Conservation (phyloP, 1,284 basidiomycete genomes). For the Phylloporus sp. region DNA sequence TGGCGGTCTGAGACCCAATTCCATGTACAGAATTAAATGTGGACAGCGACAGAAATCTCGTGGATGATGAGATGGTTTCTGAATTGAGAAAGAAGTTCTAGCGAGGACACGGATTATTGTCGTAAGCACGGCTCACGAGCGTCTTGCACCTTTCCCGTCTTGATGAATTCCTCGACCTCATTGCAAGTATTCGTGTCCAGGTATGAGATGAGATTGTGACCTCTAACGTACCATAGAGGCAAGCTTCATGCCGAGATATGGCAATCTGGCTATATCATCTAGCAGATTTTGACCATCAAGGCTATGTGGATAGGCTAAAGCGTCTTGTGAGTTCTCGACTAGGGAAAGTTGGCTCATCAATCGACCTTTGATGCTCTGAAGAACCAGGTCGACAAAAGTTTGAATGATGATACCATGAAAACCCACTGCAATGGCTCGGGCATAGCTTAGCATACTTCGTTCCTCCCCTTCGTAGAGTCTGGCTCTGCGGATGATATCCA, state of each 20-base stretch:
- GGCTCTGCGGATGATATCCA: slow-evolving; percentile 61
- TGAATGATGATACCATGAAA: neutral
- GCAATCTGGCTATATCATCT: slow-evolving; percentile 55
- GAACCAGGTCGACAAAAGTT: slow-evolving; percentile 1
- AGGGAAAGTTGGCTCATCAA: neutral
- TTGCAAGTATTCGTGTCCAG: neutral
- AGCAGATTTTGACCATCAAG: slow-evolving; percentile 48
- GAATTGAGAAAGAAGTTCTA: slow-evolving; percentile 7
- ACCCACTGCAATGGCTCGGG: slow-evolving; percentile 66
- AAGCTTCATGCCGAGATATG: slow-evolving; percentile 66
- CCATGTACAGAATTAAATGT: slow-evolving; percentile 71
- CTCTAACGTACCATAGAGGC: slow-evolving; percentile 51
- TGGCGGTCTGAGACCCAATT: slow-evolving; percentile 71
- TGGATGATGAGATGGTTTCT: slow-evolving; percentile 53
- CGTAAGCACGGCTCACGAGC: slow-evolving; percentile 50
- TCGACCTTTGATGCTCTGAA: slow-evolving; percentile 66
- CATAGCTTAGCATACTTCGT: slow-evolving; percentile 68
- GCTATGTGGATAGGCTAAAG: slow-evolving; percentile 63
- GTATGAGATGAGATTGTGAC: neutral
- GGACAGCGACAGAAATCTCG: slow-evolving; percentile 59
- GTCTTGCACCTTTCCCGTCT: slow-evolving; percentile 59
- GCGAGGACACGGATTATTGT: neutral
- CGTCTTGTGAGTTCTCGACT: slow-evolving; percentile 2
- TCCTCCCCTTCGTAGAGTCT: slow-evolving; percentile 67
- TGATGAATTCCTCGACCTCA: slow-evolving; percentile 67